Percentiles rank a stretch among this genome's conserved stretches.
These are phyloP conservation scores for Clonostachys sp. DNA, from an alignment of 2,329 filamentous ascomycete species.

Conservation along the genomic window DNA sequence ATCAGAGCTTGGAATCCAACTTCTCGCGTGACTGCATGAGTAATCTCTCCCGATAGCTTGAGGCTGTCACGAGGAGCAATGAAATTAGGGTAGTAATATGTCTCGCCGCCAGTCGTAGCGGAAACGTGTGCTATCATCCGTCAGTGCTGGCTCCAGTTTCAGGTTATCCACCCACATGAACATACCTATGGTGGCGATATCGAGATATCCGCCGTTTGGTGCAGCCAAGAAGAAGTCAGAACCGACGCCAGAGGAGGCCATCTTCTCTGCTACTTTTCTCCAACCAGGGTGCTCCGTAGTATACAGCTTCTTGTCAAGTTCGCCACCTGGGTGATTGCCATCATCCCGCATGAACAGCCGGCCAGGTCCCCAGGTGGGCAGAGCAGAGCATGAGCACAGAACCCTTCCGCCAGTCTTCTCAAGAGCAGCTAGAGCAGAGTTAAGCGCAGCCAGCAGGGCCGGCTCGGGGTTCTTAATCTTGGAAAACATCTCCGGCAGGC, in stretches of 20 bases:
- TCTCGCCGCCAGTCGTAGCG: slow-evolving; percentile 87
- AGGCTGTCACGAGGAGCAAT: slow-evolving; percentile 79
- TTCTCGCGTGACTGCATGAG: slow-evolving; percentile 80
- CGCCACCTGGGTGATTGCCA: slow-evolving; percentile 77
- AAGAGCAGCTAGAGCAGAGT: slow-evolving; percentile 78
- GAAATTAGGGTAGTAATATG: slow-evolving; percentile 97
- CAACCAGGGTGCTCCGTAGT: slow-evolving; percentile 85
- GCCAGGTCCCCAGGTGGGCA: slow-evolving; percentile 90
- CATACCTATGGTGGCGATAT: slow-evolving; percentile 82
- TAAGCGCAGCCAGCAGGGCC: slow-evolving; percentile 77
- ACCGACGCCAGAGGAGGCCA: slow-evolving; percentile 83
- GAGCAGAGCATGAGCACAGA: slow-evolving; percentile 77
- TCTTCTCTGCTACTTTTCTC: slow-evolving; percentile 80
- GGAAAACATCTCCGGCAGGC: slow-evolving; percentile 82
- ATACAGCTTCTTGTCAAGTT: slow-evolving; percentile 88
- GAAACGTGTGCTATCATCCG: slow-evolving; percentile 55
- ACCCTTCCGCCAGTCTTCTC: slow-evolving; percentile 89
- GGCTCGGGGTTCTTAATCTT: slow-evolving; percentile 87
- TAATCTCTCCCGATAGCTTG: slow-evolving; percentile 80
- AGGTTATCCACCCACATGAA: too few relatives aligned
- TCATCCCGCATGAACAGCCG: slow-evolving; percentile 83
- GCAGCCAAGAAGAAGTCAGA: slow-evolving; percentile 93
- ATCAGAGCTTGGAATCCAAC: slow-evolving; percentile 94
- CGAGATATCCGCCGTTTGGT: slow-evolving; percentile 84
- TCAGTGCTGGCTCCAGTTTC: too few relatives aligned